These are phyloP conservation scores for Diaporthe nobilis DNA, from an alignment of 2,329 filamentous ascomycete species.

Conservation along the genomic window DNA sequence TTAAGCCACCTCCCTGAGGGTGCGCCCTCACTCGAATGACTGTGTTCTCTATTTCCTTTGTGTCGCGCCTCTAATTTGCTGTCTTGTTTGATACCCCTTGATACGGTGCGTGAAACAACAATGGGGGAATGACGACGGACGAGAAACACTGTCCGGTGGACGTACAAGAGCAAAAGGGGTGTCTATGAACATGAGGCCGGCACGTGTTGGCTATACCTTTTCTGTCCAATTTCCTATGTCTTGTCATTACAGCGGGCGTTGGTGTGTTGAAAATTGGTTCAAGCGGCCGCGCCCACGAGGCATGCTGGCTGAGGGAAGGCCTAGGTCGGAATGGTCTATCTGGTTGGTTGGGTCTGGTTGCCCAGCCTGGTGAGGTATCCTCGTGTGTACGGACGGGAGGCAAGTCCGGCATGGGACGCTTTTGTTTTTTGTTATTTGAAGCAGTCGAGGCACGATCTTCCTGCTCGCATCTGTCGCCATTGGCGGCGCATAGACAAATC, in stretches of 20 bases:
- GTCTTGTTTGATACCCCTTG: constrained; percentile 50
- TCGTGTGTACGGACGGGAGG: neutral
- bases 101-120: constrained; percentile 38
- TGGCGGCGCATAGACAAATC: constrained; percentile 60
- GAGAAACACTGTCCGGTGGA: constrained; percentile 9
- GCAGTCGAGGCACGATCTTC: constrained; percentile 40
- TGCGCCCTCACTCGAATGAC: neutral
- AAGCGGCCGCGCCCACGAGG: constrained; percentile 36
- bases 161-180: constrained; percentile 7
- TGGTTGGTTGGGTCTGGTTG: constrained; percentile 27
- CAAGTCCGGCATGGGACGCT: neutral
- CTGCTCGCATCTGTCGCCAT: constrained; percentile 29
- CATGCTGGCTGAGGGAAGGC: constrained; percentile 34
- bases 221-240: constrained; percentile 34
- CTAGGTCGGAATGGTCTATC: constrained; percentile 2
- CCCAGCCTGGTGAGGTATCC: constrained; percentile 14
- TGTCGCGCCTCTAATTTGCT: constrained; percentile 40
- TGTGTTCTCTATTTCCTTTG: constrained; percentile 40
- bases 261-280: constrained; percentile 19
- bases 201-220: constrained; percentile 11
- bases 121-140: constrained; percentile 38
- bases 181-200: constrained; percentile 15
- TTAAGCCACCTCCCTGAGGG: constrained; percentile 42
- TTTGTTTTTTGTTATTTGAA: constrained; percentile 44
- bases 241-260: constrained; percentile 40